phyloP scores from a whole-genome alignment of 2,329 filamentous ascomycete species.

The Anisogramma anomala region DNA sequence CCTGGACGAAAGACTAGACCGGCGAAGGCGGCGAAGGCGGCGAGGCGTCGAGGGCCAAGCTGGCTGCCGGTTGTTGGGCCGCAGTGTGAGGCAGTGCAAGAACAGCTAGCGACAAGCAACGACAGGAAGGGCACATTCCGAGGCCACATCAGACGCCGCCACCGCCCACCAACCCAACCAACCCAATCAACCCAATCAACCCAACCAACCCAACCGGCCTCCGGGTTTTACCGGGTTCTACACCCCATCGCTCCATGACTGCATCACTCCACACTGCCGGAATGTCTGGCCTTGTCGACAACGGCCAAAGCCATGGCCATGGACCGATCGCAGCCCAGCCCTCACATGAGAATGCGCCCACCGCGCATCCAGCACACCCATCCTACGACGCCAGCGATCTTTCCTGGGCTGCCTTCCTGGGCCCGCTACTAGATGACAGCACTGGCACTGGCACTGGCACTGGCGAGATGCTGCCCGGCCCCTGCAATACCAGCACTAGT shows the following conservation, averaged over 20 bases:
- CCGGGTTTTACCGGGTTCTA: not conserved
- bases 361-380: slow-evolving; percentile 30
- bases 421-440: slow-evolving; percentile 19
- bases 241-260: not conserved
- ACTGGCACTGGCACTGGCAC: slow-evolving; percentile 1
- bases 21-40: too few relatives aligned
- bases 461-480: too few relatives aligned
- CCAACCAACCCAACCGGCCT: not conserved
- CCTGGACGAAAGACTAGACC: too few relatives aligned
- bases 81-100: too few relatives aligned
- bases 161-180: too few relatives aligned
- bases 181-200: too few relatives aligned
- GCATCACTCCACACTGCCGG: too few relatives aligned
- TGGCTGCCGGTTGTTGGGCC: too few relatives aligned
- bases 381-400: slow-evolving; percentile 31
- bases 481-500: slow-evolving; percentile 12
- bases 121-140: too few relatives aligned
- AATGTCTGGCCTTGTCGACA: not conserved
- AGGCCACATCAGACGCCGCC: too few relatives aligned
- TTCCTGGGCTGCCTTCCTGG: slow-evolving; percentile 28
- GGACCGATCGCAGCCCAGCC: not conserved
- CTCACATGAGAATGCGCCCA: slow-evolving; percentile 14
- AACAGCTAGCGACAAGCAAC: too few relatives aligned
- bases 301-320: not conserved
- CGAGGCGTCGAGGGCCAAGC: too few relatives aligned